A percentile compares a stretch with the other conserved stretches of the same genome.
Evolutionary conservation across 2,329 filamentous ascomycete genomes (phyloP).

Genomic region (Xenoacremonium recifei): DNA sequence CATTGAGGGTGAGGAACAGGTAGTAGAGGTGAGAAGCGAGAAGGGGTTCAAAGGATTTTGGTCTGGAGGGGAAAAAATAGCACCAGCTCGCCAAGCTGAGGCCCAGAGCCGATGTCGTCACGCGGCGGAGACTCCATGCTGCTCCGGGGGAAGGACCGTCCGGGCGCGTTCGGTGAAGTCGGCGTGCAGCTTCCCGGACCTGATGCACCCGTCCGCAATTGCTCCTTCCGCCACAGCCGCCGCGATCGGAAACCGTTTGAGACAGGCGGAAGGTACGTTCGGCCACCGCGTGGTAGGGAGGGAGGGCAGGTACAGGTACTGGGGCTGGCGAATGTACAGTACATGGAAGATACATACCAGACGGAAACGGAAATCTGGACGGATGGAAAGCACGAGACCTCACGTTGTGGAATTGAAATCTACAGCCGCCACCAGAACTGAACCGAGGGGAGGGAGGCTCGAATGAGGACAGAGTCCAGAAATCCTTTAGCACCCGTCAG

Average conservation of each 20-base stretch:
- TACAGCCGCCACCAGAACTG: neutral
- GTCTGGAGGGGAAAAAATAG: constrained; percentile 17
- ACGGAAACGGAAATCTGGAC: neutral
- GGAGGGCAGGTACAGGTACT: neutral
- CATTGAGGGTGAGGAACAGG: neutral
- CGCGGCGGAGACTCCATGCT: constrained; percentile 18
- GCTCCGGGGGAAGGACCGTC: too few species aligned
- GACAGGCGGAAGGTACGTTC: neutral
- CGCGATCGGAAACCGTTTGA: neutral
- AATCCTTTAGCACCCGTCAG: neutral
- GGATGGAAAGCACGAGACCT: too few species aligned
- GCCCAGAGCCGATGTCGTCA: constrained; percentile 24
- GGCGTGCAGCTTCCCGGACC: neutral
- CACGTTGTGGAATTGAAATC: too few species aligned
- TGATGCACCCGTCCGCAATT: neutral
- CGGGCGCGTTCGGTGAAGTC: neutral
- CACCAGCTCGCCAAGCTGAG: too few species aligned
- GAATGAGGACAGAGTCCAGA: neutral
- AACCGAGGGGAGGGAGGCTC: neutral
- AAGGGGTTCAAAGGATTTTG: constrained; percentile 6
- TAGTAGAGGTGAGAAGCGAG: constrained; percentile 6
- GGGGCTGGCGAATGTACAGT: neutral
- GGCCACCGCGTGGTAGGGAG: neutral
- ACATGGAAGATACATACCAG: neutral
- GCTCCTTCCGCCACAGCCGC: neutral